Conservation (phyloP, 208 protist species). For the Leishmania aethiopica region DNA sequence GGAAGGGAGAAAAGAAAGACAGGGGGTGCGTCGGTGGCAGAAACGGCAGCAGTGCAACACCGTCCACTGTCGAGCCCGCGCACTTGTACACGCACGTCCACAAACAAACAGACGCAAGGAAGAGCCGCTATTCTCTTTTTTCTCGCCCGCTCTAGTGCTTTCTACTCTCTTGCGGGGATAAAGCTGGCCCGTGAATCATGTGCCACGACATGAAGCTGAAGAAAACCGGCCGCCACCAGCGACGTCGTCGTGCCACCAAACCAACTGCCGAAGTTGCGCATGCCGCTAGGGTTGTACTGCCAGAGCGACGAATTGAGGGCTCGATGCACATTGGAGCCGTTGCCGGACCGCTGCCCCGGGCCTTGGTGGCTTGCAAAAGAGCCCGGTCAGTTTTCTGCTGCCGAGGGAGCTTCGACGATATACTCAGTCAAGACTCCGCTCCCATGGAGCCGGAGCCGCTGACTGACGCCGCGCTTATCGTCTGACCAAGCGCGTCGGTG, state of each 20-base stretch:
- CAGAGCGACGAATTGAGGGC: conserved; percentile 1
- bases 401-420: conserved; percentile 20
- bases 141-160: not conserved
- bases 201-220: conserved; percentile 10
- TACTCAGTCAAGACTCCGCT: conserved; percentile 9
- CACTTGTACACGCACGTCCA: not conserved
- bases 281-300: conserved; percentile 3
- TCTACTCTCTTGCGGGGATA: not conserved
- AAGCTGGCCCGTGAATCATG: conserved; percentile 11
- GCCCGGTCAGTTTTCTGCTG: conserved; percentile 7
- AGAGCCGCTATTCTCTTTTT: not conserved
- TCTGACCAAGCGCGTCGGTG: not conserved
- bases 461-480: conserved; percentile 8
- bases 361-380: not conserved
- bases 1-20: not conserved
- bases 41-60: not conserved
- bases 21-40: not conserved
- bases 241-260: conserved; percentile 23
- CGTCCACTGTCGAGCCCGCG: not conserved
- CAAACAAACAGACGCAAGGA: not conserved
- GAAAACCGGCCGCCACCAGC: conserved; percentile 11
- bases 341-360: not conserved
- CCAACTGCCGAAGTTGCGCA: conserved; percentile 13
- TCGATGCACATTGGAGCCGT: conserved; percentile 2
- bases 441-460: conserved; percentile 5